Base-by-base conservation (phyloP, 192 early-diverging fungal genomes). In the Geosiphon pyriformis region DNA sequence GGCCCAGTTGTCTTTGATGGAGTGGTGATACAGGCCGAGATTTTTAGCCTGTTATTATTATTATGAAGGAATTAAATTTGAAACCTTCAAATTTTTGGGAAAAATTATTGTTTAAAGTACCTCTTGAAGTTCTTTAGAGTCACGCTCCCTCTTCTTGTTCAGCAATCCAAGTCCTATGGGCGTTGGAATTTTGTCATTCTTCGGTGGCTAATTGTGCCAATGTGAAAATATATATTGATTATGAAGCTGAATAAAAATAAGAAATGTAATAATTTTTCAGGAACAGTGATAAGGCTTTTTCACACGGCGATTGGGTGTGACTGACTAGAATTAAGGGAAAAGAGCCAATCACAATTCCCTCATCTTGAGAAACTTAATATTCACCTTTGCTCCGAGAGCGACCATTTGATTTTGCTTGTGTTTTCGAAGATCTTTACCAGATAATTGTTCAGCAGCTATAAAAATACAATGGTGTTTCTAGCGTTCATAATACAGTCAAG, bases 1-100 rank as follows among this genome's bases (percentile, higher is more conserved):
- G 6, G 71, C 72, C 71, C 74, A 79, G 1, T 73, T 34, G 61
- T 79, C 75, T n/a, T 67, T 69, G 12, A 72, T 42, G 31, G 75
- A 72, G 15, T 74, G 68, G 55, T 79, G 72, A 66, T 79, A 79
- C 22, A 76, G 26, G 20, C 78, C 78, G n/a, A 70, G 37, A 52
- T 79, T 63, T 54, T 79, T 79, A 47, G 70, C 78, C 22, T 70
- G 18, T n/a, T n/a, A 11, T 29, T 42, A 30, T 20, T 42, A 34
- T 32, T 27, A 22, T 18, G n/a, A 26, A 32, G 7, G 8, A 32
- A 31, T 49, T 8, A 22, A 49, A 30, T 68, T 33, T n/a, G 11
- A 61, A 37, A 12, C 15, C 17, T 17, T 15, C 23, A 42, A 3
- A 3, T 27, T 6, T 27, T 42, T 61, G 2, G 20, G 2, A 18